A percentile compares a stretch with the other conserved stretches of the same genome.
Evolutionary conservation across 2,329 filamentous ascomycete species (phyloP).

Genomic region (Dissoconium aciculare): DNA sequence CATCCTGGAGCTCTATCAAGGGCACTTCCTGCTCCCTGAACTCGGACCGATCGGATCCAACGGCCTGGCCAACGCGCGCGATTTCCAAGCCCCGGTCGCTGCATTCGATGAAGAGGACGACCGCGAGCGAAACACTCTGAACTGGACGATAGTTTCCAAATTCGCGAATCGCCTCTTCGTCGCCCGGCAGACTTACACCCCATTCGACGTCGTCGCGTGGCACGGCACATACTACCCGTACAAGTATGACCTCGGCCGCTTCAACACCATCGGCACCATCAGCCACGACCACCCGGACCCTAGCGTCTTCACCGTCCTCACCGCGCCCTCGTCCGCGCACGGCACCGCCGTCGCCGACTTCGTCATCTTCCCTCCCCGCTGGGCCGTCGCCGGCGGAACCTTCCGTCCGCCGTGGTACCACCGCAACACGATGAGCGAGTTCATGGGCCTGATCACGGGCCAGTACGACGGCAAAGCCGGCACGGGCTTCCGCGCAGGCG

Average conservation of each 20-base stretch:
- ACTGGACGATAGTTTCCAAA: constrained; percentile 48
- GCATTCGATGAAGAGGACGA: constrained; percentile 41
- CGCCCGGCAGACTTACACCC: constrained; percentile 47
- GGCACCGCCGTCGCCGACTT: constrained; percentile 51
- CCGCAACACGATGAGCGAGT: constrained; percentile 52
- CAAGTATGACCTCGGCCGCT: constrained; percentile 45
- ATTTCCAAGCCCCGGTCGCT: constrained; percentile 50
- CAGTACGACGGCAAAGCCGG: constrained; percentile 45
- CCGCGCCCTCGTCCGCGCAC: constrained; percentile 42
- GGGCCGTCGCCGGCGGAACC: constrained; percentile 54
- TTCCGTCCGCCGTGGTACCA: constrained; percentile 62
- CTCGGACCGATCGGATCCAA: constrained; percentile 52
- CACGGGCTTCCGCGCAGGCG: constrained; percentile 43
- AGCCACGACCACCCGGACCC: constrained; percentile 52
- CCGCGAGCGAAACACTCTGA: too few species aligned
- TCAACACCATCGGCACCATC: constrained; percentile 41
- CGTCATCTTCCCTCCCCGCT: constrained; percentile 57
- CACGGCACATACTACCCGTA: constrained; percentile 53
- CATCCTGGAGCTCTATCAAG: constrained; percentile 51
- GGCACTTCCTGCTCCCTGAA: constrained; percentile 50
- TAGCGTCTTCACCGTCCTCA: constrained; percentile 51
- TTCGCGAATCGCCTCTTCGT: constrained; percentile 46
- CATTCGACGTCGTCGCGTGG: constrained; percentile 59
- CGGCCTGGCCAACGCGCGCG: constrained; percentile 48
- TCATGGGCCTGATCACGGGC: constrained; percentile 46